Percentiles rank a stretch among this genome's conserved stretches.
These are phyloP conservation scores for Taphrina wiesneri DNA, from an alignment of 1,139 yeast genomes.

Conservation along the genomic window DNA sequence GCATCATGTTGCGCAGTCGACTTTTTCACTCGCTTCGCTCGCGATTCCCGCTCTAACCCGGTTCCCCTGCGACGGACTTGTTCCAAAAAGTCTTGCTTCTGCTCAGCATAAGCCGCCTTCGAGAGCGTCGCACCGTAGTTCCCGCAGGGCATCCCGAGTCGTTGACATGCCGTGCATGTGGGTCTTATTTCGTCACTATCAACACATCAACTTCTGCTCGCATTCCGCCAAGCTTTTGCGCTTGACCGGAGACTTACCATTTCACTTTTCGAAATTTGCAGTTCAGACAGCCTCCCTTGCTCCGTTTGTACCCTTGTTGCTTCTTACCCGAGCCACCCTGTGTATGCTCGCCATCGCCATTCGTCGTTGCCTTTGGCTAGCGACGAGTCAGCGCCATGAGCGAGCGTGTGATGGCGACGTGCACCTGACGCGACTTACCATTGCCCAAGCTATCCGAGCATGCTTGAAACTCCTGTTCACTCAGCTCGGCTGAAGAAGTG, in stretches of 20 bases:
- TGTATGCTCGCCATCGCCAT: constrained; percentile 3
- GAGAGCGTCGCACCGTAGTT: constrained; percentile 22
- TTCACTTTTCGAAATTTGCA: constrained; percentile 33
- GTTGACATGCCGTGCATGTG: constrained; percentile 23
- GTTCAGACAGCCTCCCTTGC: constrained; percentile 33
- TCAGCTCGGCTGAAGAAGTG: background rate
- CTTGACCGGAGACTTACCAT: background rate
- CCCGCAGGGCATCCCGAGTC: constrained; percentile 27
- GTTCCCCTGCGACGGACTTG: constrained; percentile 18
- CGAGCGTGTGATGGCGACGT: background rate
- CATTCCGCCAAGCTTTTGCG: background rate
- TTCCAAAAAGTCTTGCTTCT: constrained; percentile 21
- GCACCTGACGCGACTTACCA: constrained; percentile 1
- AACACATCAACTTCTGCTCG: background rate
- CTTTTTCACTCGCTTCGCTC: constrained; percentile 1
- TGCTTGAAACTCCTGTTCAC: background rate
- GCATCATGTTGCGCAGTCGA: background rate
- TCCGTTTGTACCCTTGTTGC: constrained; percentile 23
- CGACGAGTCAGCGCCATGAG: background rate
- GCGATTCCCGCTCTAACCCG: background rate
- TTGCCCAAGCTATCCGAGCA: constrained; percentile 8
- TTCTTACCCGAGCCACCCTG: constrained; percentile 18
- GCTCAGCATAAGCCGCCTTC: constrained; percentile 25
- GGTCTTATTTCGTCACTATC: constrained; percentile 25
- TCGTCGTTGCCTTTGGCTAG: constrained; percentile 20